These are phyloP conservation scores for Cucumis melo DNA, from an alignment of 306 rosid species.

Conservation along the genomic window DNA sequence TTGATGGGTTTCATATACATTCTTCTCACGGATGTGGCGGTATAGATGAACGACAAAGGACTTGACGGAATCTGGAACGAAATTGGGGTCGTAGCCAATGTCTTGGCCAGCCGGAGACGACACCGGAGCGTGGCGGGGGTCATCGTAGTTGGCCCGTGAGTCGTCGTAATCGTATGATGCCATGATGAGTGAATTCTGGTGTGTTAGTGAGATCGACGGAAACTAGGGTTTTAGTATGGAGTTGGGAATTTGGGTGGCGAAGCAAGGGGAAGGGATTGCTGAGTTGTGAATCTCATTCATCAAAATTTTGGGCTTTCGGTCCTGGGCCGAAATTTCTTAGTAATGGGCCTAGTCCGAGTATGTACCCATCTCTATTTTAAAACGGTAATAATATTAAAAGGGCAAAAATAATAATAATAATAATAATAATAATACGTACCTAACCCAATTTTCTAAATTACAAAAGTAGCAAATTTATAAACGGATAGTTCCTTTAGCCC, in stretches of 20 bases:
- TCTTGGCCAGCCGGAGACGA: slow-evolving; percentile 30
- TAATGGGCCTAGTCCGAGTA: too few relatives aligned
- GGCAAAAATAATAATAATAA: too few relatives aligned
- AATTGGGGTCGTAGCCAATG: slow-evolving; percentile 72
- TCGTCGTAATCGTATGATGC: slow-evolving; percentile 53
- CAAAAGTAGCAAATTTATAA: too few relatives aligned
- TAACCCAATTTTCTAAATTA: too few relatives aligned
- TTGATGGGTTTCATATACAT: slow-evolving; percentile 93
- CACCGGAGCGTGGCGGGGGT: slow-evolving; percentile 21
- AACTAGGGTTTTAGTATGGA: slow-evolving; percentile 16
- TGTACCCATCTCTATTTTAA: too few relatives aligned
- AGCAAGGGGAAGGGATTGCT: not conserved
- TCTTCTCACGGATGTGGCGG: slow-evolving; percentile 91
- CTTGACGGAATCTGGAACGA: slow-evolving; percentile 76
- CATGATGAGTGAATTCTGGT: slow-evolving; percentile 19
- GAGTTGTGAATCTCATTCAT: not conserved
- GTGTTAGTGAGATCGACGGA: not conserved
- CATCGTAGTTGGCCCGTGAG: slow-evolving; percentile 23
- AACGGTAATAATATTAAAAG: too few relatives aligned
- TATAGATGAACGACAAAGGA: slow-evolving; percentile 81
- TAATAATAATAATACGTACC: too few relatives aligned
- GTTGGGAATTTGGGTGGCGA: not conserved
- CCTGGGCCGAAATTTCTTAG: too few relatives aligned
- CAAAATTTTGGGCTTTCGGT: not conserved
- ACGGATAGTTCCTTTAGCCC: too few relatives aligned